A percentile compares a stretch with the other conserved stretches of the same genome.
Evolutionary conservation across 2,329 filamentous ascomycete species (phyloP).

Genomic region (Trichoderma breve): DNA sequence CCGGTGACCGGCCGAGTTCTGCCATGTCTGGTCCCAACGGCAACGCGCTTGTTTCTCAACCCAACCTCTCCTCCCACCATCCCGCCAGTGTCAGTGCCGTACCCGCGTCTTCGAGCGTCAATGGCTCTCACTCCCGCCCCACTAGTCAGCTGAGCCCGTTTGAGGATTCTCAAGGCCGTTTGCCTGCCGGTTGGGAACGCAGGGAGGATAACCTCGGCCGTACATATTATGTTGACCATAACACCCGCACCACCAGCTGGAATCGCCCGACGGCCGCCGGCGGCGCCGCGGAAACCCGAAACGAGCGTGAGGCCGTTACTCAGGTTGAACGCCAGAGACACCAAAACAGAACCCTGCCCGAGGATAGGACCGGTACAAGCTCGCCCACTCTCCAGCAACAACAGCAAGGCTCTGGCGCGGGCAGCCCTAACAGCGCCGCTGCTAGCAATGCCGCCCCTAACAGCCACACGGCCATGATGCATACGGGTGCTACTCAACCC

Average conservation of each 20-base stretch:
- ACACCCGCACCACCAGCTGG: conserved; percentile 96
- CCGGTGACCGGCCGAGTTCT: conserved; percentile 50
- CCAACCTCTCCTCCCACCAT: conserved; percentile 43
- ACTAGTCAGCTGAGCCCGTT: conserved; percentile 73
- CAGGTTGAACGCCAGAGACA: conserved; percentile 90
- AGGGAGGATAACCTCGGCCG: conserved; percentile 91
- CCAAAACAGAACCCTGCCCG: conserved; percentile 91
- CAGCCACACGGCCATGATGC: conserved; percentile 74
- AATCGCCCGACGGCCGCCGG: conserved; percentile 80
- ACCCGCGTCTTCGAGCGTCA: conserved; percentile 27
- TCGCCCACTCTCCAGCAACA: conserved; percentile 73
- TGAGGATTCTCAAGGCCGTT: conserved; percentile 88
- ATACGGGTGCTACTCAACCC: conserved; percentile 86
- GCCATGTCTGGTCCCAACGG: conserved; percentile 52
- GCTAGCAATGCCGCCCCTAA: conserved; percentile 35
- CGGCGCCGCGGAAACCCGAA: conserved; percentile 67
- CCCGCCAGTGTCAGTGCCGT: conserved; percentile 48
- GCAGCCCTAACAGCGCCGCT: conserved; percentile 27
- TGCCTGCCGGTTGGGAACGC: conserved; percentile 93
- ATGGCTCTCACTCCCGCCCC: conserved; percentile 35
- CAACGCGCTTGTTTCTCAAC: conserved; percentile 40
- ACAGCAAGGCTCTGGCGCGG: conserved; percentile 43
- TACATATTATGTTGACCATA: conserved; percentile 98
- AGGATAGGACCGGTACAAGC: conserved; percentile 89
- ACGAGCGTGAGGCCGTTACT: conserved; percentile 82